Evolutionary conservation across 2,329 filamentous ascomycete species (phyloP).

Genomic region (Neofusicoccum parvum): DNA sequence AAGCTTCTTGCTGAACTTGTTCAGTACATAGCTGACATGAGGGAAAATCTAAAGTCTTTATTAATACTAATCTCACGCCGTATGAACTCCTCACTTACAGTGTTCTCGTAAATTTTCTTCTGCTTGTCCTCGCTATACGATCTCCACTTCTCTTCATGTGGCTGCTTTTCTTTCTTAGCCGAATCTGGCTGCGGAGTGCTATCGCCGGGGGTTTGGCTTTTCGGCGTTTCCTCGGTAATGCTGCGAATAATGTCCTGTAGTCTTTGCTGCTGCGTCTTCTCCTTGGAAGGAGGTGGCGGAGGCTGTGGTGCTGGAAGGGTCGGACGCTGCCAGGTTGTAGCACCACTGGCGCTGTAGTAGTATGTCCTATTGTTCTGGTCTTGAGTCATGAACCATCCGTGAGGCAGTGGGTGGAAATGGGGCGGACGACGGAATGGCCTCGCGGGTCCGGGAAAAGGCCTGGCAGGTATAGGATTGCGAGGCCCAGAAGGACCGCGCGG

Average conservation of each 20-base stretch:
- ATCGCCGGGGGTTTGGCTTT: conserved; percentile 51
- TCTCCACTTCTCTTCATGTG: conserved; percentile 67
- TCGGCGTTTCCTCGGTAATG: conserved; percentile 70
- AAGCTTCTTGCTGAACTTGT: conserved; percentile 84
- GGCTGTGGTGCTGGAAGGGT: conserved; percentile 63
- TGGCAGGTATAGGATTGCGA: conserved; percentile 54
- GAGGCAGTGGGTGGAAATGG: conserved; percentile 63
- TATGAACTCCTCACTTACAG: conserved; percentile 58
- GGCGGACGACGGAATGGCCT: conserved; percentile 41
- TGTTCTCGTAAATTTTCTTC: conserved; percentile 93
- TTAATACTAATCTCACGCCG: conserved; percentile 21
- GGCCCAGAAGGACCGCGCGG: conserved; percentile 48
- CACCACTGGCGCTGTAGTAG: conserved; percentile 79
- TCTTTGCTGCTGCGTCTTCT: conserved; percentile 71
- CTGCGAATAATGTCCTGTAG: conserved; percentile 76
- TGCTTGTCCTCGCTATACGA: conserved; percentile 76
- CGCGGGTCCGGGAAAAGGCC: conserved; percentile 49
- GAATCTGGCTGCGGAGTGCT: conserved; percentile 67
- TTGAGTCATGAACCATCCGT: conserved; percentile 82
- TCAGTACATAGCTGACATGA: conserved; percentile 80
- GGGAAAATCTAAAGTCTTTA: conserved; percentile 67
- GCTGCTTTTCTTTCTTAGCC: conserved; percentile 56
- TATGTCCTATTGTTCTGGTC: conserved; percentile 69
- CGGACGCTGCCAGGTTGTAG: conserved; percentile 81
- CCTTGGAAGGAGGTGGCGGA: conserved; percentile 61